phyloP scores from a whole-genome alignment of 2,329 filamentous ascomycete species.

The Mariannaea sp. region DNA sequence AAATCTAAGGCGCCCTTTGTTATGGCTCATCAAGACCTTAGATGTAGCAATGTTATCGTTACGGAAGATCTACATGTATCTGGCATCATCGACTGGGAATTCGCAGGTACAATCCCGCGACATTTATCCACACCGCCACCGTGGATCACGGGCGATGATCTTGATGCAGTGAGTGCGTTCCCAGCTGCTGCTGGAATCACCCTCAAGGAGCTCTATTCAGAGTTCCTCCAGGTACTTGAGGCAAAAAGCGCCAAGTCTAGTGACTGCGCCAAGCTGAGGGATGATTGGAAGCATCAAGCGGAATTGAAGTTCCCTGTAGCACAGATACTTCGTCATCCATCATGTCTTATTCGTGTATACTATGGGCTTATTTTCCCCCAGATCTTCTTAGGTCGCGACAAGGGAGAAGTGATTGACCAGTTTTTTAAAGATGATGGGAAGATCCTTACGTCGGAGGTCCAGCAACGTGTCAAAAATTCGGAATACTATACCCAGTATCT shows the following conservation, averaged over 20 bases:
- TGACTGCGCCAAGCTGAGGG: constrained; percentile 7
- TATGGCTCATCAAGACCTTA: constrained; percentile 24
- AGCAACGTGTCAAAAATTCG: constrained; percentile 16
- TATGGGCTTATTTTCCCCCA: constrained; percentile 17
- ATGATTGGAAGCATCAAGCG: constrained; percentile 9
- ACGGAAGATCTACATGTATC: constrained; percentile 30
- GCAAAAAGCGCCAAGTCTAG: constrained; percentile 1
- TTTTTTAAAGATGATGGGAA: background rate
- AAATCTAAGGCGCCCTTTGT: background rate
- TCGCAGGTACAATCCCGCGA: constrained; percentile 20
- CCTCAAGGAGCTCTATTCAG: background rate
- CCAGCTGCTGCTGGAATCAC: background rate
- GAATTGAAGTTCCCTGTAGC: constrained; percentile 9
- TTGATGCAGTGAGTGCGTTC: background rate
- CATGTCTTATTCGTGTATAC: constrained; percentile 15
- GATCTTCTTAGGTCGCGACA: background rate
- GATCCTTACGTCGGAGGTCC: background rate
- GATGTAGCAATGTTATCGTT: constrained; percentile 34
- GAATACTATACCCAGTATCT: constrained; percentile 21
- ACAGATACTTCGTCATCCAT: constrained; percentile 20
- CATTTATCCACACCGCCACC: constrained; percentile 24
- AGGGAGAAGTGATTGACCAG: background rate
- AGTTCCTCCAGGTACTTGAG: constrained; percentile 10
- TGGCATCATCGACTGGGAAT: constrained; percentile 38
- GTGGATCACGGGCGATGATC: constrained; percentile 25